These are phyloP conservation scores for Auricularia cornea DNA, from an alignment of 768 basidiomycete species.

Conservation along the genomic window DNA sequence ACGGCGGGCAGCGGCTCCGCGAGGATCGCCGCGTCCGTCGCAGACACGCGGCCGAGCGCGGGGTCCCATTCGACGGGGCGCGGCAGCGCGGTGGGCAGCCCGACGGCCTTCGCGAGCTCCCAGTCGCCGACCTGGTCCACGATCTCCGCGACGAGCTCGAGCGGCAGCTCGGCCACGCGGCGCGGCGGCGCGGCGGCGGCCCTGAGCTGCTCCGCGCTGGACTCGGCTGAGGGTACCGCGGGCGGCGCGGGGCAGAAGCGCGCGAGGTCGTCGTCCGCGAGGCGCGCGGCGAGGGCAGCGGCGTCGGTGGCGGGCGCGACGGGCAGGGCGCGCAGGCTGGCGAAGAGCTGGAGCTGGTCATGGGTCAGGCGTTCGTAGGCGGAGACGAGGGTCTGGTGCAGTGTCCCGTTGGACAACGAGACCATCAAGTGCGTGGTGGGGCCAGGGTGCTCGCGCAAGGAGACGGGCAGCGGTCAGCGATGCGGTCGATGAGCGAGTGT, in stretches of 20 bases:
- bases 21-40: slow-evolving; percentile 66
- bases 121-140: slow-evolving; percentile 75
- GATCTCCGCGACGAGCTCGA: slow-evolving; percentile 70
- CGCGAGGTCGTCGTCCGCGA: slow-evolving; percentile 56
- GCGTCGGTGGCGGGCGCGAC: slow-evolving; percentile 56
- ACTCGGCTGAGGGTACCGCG: neutral
- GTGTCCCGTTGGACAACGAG: neutral
- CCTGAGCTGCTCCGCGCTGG: neutral
- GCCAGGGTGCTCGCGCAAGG: no score
- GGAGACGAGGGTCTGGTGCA: slow-evolving; percentile 30
- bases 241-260: neutral
- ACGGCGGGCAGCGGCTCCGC: slow-evolving; percentile 52
- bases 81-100: slow-evolving; percentile 59
- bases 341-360: slow-evolving; percentile 66
- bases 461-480: no score
- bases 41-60: slow-evolving; percentile 39
- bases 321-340: slow-evolving; percentile 58
- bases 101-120: slow-evolving; percentile 73
- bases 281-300: slow-evolving; percentile 58
- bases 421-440: neutral
- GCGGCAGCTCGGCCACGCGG: slow-evolving; percentile 51
- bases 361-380: slow-evolving; percentile 64
- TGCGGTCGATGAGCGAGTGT: no score
- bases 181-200: slow-evolving; percentile 17
- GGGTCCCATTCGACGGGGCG: slow-evolving; percentile 59